These are phyloP conservation scores for Aspergillus hiratsukae DNA, from an alignment of 2,329 filamentous ascomycete species.

Conservation along the genomic window DNA sequence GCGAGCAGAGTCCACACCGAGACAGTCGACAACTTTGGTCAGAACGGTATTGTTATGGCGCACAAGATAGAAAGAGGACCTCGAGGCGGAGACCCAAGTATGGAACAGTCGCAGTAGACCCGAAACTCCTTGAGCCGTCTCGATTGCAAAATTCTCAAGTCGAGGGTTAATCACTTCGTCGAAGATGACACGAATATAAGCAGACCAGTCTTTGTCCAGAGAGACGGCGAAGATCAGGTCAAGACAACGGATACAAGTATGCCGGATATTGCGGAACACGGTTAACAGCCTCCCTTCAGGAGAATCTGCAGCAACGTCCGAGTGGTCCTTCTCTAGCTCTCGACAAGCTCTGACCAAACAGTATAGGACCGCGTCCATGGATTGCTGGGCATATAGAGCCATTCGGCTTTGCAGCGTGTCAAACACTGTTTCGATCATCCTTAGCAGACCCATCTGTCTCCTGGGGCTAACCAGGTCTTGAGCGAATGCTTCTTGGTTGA, in stretches of 20 bases:
- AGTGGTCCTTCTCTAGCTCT: conserved; percentile 34
- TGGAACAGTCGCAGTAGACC: conserved; percentile 74
- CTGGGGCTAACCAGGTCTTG: conserved; percentile 61
- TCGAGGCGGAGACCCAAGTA: conserved; percentile 69
- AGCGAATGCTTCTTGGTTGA: conserved; percentile 52
- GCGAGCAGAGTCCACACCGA: conserved; percentile 70
- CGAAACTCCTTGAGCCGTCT: conserved; percentile 87
- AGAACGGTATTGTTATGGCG: conserved; percentile 58
- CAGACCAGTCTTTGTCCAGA: conserved; percentile 64
- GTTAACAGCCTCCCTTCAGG: conserved; percentile 29
- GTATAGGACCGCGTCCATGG: conserved; percentile 75
- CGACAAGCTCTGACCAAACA: conserved; percentile 70
- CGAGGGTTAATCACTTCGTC: conserved; percentile 71
- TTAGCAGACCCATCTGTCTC: conserved; percentile 85
- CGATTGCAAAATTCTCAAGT: conserved; percentile 70
- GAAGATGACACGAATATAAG: conserved; percentile 67
- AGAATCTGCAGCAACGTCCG: conserved; percentile 22
- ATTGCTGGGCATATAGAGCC: conserved; percentile 59
- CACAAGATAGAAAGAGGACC: conserved; percentile 66
- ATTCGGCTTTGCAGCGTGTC: conserved; percentile 76
- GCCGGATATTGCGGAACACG: conserved; percentile 47
- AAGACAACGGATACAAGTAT: conserved; percentile 72
- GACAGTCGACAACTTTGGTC: conserved; percentile 64
- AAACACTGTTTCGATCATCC: conserved; percentile 84
- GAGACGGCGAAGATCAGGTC: conserved; percentile 72